phyloP scores from a whole-genome alignment of 2,329 filamentous ascomycete genomes.

The Colletotrichum cuscutae region DNA sequence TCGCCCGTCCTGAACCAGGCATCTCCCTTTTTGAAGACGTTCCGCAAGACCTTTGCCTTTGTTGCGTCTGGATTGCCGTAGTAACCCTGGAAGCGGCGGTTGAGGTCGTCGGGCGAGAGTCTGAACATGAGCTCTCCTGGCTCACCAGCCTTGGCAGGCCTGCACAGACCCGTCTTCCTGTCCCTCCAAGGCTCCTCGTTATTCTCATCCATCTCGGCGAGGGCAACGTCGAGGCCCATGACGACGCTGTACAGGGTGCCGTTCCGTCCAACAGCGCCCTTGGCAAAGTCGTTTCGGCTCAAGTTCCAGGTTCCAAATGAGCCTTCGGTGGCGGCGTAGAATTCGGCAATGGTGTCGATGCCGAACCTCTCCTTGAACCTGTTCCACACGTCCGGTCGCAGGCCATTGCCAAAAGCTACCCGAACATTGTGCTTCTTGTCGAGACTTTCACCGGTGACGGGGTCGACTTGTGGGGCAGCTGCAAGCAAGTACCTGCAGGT shows the following conservation, averaged over 20 bases:
- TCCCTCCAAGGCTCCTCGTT: conserved; percentile 76
- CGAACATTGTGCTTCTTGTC: conserved; percentile 81
- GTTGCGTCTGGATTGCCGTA: conserved; percentile 79
- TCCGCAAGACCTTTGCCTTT: conserved; percentile 76
- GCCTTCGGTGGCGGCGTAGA: conserved; percentile 84
- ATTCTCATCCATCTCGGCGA: conserved; percentile 78
- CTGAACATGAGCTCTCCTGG: conserved; percentile 80
- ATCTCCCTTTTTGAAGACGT: conserved; percentile 80
- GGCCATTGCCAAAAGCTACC: conserved; percentile 83
- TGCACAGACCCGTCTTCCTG: conserved; percentile 75
- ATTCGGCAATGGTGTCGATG: conserved; percentile 78
- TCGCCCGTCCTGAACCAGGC: conserved; percentile 89
- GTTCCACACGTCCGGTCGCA: conserved; percentile 88
- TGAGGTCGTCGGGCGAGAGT: conserved; percentile 73
- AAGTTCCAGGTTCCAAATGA: conserved; percentile 77
- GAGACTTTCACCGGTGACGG: conserved; percentile 71
- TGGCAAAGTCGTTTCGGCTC: conserved; percentile 75
- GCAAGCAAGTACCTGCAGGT: conserved; percentile 85
- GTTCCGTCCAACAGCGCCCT: conserved; percentile 82
- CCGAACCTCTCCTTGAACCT: conserved; percentile 84
- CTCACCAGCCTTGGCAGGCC: conserved; percentile 64
- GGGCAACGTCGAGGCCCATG: conserved; percentile 59
- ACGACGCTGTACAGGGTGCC: conserved; percentile 70
- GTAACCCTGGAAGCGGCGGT: conserved; percentile 81
- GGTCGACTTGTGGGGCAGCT: conserved; percentile 70